phyloP scores from a whole-genome alignment of 495 filamentous ascomycete genomes.

The Lophium mytilinum region DNA sequence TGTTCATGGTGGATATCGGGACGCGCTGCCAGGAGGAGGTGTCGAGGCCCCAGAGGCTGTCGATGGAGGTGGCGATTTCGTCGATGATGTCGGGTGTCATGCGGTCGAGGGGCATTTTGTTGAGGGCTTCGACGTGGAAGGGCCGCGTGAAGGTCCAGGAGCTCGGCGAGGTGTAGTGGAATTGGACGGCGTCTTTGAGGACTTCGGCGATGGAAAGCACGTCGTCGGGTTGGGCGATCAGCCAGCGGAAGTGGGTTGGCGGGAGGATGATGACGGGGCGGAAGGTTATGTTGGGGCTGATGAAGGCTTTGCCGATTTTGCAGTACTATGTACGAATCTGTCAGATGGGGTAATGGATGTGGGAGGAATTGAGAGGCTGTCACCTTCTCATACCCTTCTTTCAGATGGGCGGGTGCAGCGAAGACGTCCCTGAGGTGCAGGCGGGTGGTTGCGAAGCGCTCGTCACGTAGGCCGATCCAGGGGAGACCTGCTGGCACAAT shows the following conservation, averaged over 20 bases:
- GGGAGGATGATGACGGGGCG: constrained; percentile 41
- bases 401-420: neutral
- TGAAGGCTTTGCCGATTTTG: constrained; percentile 31
- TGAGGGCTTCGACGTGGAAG: constrained; percentile 34
- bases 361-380: neutral
- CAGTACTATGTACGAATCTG: constrained; percentile 29
- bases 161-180: constrained; percentile 30
- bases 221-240: constrained; percentile 40
- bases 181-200: constrained; percentile 32
- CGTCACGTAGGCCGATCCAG: neutral
- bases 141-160: neutral
- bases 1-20: constrained; percentile 32
- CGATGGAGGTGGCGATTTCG: constrained; percentile 33
- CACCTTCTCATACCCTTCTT: neutral
- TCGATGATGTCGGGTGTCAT: constrained; percentile 38
- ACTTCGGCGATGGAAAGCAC: constrained; percentile 33
- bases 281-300: constrained; percentile 36
- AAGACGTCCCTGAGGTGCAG: neutral
- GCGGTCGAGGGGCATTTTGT: constrained; percentile 32
- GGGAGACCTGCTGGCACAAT: neutral
- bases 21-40: constrained; percentile 29
- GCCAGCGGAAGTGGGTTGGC: constrained; percentile 33
- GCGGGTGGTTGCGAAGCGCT: neutral
- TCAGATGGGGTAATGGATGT: neutral
- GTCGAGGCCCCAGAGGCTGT: constrained; percentile 29